Percentiles rank a stretch among this genome's conserved stretches.
These are phyloP conservation scores for Sphagnum contortum DNA, from an alignment of 225 moss, liverwort and hornwort genomes.

Conservation along the genomic window DNA sequence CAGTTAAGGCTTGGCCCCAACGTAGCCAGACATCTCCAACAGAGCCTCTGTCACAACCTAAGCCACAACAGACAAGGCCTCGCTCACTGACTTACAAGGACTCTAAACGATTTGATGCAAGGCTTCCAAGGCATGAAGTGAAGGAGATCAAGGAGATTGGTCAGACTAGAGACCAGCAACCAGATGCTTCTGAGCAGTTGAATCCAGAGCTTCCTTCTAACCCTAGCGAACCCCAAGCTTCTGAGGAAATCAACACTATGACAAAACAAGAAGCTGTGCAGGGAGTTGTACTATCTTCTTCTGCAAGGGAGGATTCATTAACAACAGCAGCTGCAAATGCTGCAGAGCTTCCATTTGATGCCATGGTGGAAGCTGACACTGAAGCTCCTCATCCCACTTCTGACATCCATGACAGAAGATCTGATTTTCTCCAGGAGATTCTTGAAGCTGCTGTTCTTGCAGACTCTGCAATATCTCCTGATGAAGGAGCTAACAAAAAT, in stretches of 20 bases:
- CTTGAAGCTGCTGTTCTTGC: conserved; percentile 49
- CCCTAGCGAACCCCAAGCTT: conserved; percentile 14
- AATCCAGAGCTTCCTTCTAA: conserved; percentile 12
- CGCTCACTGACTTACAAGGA: conserved; percentile 71
- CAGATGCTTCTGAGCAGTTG: conserved; percentile 6
- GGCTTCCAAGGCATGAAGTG: conserved; percentile 48
- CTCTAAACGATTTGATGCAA: conserved; percentile 47
- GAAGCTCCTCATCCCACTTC: conserved; percentile 3
- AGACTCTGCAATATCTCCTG: conserved; percentile 33
- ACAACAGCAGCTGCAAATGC: conserved; percentile 21
- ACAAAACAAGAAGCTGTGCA: conserved; percentile 29
- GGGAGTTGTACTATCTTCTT: conserved; percentile 16
- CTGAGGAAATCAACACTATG: neutral
- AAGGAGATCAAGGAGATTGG: conserved; percentile 17
- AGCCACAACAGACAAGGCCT: conserved; percentile 64
- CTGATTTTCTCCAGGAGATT: conserved; percentile 54
- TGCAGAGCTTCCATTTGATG: conserved; percentile 40
- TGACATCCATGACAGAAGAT: conserved; percentile 22
- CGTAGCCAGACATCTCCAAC: conserved; percentile 21
- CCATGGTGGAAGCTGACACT: conserved; percentile 26
- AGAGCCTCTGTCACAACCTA: conserved; percentile 28
- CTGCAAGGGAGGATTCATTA: no score
- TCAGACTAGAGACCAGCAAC: conserved; percentile 9
- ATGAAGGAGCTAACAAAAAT: conserved; percentile 15
- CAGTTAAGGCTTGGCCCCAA: conserved; percentile 46